Evolutionary conservation across 106 monocot genomes (phyloP), one percentile per base, ranked within the genome.

Genomic region (Apostasia ramifera): DNA sequence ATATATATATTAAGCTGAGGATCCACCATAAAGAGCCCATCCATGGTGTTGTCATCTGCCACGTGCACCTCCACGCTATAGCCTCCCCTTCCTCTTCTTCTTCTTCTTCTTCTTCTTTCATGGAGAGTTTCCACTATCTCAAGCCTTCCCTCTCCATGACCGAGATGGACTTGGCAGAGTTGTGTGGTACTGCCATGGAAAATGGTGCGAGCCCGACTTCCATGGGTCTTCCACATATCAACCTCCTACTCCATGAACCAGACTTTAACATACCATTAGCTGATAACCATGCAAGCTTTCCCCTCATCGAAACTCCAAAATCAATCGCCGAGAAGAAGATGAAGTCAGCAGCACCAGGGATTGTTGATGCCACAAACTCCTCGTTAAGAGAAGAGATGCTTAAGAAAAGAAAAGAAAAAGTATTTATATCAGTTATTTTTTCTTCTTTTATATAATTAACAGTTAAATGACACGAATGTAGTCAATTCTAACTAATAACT

Each of bases 141-240:
- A 72, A 65, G 44, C 59, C 66, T 39, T 71, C 74, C 38, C 48
- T 61, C 39, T 61, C 73, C 60, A 66, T 66, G 66, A 71, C 69
- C 14, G 79, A 78, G 9, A 69, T 77, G 59, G 80, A 80, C 3
- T 72, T 83, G 51, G 54, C 43, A 45, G 79, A 73, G 57, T 50
- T 79, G 1, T 63, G 3, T 67, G 74, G 50, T 4, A 66, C 39
- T 59, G 61, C 53, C 63, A 74, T 78, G 46, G 73, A 70, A 39
- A 61, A 63, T 57, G 13, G 44, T 8, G 5, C 60, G 0, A 12
- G 63, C 59, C 39, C 53, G n/a, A 55, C 58, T 5, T 47, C 67
- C 7, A 66, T 76, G 71, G 67, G 43, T 26, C 56, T 55, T 43
- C 37, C 83, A 58, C 56, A 63, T 67, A 71, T 67, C 55, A 71